A percentile compares a stretch with the other conserved stretches of the same genome.
phyloP scores from a whole-genome alignment of 139 green algal species.

The Pleodorina starrii region DNA sequence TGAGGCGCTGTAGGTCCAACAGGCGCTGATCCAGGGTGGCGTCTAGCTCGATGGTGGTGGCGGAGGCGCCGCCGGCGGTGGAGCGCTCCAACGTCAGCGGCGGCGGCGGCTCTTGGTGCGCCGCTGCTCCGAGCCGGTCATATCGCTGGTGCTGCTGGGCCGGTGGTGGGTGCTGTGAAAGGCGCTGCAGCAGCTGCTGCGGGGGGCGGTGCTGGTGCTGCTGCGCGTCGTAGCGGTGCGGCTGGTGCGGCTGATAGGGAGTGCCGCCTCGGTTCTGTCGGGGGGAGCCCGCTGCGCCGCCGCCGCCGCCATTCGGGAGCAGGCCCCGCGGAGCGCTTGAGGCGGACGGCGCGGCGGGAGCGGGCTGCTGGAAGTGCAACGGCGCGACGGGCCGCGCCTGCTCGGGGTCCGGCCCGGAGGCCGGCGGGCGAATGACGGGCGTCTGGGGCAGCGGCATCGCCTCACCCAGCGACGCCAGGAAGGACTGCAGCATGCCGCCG shows the following conservation, averaged over 20 bases:
- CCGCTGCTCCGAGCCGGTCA: too few species aligned
- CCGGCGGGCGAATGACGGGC: not conserved
- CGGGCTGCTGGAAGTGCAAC: not conserved
- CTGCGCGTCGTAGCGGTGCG: not conserved
- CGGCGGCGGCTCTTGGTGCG: not conserved
- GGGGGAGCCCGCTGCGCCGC: not conserved
- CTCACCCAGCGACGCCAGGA: conserved; percentile 8
- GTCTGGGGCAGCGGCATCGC: conserved; percentile 17
- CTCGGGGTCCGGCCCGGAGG: not conserved
- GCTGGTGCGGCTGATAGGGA: not conserved
- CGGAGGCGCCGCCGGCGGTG: not conserved
- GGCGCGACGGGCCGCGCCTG: not conserved
- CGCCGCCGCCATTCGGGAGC: not conserved
- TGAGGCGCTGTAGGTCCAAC: not conserved
- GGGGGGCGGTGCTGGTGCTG: not conserved
- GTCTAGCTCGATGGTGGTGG: not conserved
- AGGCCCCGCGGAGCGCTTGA: not conserved
- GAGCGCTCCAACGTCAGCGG: not conserved
- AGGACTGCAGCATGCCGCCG: conserved; percentile 27
- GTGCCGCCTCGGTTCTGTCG: not conserved
- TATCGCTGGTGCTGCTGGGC: not conserved
- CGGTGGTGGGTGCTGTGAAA: not conserved
- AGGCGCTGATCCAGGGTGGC: not conserved
- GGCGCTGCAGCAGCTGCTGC: not conserved
- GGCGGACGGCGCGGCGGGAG: not conserved